These are phyloP conservation scores for Hypomontagnella submonticulosa DNA, from an alignment of 495 filamentous ascomycete species.

Conservation along the genomic window DNA sequence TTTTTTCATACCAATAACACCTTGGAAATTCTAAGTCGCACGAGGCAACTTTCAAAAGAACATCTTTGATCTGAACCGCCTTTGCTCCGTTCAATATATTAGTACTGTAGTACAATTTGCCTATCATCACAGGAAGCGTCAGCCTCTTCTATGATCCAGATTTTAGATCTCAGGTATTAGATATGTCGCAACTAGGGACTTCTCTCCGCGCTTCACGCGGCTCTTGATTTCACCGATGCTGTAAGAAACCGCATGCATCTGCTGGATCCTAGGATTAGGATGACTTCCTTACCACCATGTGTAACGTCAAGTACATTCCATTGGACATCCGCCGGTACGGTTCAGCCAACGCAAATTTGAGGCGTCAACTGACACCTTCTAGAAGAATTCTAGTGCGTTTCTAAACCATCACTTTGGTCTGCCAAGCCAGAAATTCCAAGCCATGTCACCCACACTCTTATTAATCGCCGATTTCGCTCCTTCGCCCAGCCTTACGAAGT, in stretches of 20 bases:
- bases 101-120: no score
- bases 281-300: slow-evolving; percentile 20
- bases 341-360: slow-evolving; percentile 36
- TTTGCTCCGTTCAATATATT: no score
- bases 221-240: no score
- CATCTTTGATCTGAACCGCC: no score
- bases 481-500: slow-evolving; percentile 29
- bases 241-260: no score
- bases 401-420: slow-evolving; percentile 31
- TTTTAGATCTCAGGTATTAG: no score
- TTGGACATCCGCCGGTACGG: slow-evolving; percentile 35
- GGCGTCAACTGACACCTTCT: slow-evolving; percentile 52
- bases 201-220: no score
- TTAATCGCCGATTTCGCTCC: slow-evolving; percentile 36
- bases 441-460: not conserved
- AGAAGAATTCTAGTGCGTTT: slow-evolving; percentile 52
- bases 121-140: no score
- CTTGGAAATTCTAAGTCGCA: no score
- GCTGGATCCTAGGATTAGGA: not conserved
- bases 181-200: no score
- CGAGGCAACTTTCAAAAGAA: no score
- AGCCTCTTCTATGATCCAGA: no score
- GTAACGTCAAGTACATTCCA: slow-evolving; percentile 32
- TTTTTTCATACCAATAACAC: not conserved
- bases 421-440: slow-evolving; percentile 19